These are phyloP conservation scores for Apocynum venetum DNA, from an alignment of 257 asterid genomes.

Conservation along the genomic window DNA sequence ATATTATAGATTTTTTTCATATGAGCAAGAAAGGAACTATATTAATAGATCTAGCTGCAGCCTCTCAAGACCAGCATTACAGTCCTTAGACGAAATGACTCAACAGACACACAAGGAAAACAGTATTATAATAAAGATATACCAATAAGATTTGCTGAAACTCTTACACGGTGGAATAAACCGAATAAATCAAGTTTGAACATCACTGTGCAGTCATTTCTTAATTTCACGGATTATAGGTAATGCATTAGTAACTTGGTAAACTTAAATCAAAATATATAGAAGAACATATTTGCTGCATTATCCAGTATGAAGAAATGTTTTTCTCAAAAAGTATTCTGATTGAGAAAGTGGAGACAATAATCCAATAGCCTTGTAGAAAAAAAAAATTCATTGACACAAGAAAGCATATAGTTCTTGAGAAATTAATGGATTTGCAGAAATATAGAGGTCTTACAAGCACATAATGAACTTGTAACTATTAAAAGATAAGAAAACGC, in stretches of 20 bases:
- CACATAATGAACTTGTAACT: background rate
- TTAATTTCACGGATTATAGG: background rate
- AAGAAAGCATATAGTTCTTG: background rate
- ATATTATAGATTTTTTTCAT: background rate
- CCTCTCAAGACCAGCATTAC: background rate
- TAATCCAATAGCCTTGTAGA: background rate
- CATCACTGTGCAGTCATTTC: background rate
- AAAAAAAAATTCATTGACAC: background rate
- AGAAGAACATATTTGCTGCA: background rate
- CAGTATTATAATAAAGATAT: background rate
- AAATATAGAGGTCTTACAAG: background rate
- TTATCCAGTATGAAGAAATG: background rate
- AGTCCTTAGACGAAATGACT: background rate
- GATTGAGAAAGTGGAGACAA: background rate
- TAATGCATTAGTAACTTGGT: background rate
- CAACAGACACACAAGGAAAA: background rate
- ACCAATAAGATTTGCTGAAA: background rate
- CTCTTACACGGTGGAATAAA: background rate
- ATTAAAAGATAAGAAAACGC: background rate
- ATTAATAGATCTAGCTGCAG: too few species aligned
- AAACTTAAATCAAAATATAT: background rate
- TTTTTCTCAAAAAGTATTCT: background rate
- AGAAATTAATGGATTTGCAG: background rate
- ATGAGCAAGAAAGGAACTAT: background rate
- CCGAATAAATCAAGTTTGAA: background rate